Evolutionary conservation across 192 early-diverging fungal genomes (phyloP).

Genomic region (Backusella luteola): DNA sequence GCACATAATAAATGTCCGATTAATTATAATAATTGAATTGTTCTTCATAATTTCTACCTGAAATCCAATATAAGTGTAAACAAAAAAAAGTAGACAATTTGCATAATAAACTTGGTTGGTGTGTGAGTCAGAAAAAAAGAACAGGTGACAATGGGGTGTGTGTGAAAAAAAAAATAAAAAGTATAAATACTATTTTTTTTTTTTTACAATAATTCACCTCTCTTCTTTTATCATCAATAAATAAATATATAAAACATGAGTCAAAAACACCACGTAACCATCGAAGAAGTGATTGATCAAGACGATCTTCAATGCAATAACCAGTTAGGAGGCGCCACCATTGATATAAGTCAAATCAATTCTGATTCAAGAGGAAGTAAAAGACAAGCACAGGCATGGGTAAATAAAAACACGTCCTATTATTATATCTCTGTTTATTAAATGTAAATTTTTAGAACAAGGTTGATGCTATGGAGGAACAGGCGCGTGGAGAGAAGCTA

Average conservation of each 20-base stretch:
- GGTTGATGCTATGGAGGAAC: slow-evolving; percentile 5
- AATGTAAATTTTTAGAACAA: background rate
- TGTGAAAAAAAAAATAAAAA: background rate
- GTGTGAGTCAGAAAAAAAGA: background rate
- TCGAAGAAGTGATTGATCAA: slow-evolving; percentile 7
- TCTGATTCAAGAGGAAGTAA: background rate
- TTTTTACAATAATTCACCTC: background rate
- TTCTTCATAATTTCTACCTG: too few species aligned
- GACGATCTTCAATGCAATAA: background rate
- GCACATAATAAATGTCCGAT: too few species aligned
- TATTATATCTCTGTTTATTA: background rate
- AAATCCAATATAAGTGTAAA: too few species aligned
- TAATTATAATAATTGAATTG: too few species aligned
- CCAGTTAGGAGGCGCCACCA: background rate
- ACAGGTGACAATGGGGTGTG: too few species aligned
- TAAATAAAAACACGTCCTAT: background rate
- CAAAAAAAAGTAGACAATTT: background rate
- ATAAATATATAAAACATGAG: background rate
- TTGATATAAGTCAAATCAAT: background rate
- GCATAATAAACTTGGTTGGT: background rate
- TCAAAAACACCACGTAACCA: slow-evolving; percentile 12
- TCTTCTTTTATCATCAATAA: background rate
- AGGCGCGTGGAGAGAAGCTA: background rate
- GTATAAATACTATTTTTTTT: background rate
- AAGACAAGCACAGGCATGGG: slow-evolving; percentile 11